Conservation (phyloP, 148 eudicot species). For the Rhododendron simsii region DNA sequence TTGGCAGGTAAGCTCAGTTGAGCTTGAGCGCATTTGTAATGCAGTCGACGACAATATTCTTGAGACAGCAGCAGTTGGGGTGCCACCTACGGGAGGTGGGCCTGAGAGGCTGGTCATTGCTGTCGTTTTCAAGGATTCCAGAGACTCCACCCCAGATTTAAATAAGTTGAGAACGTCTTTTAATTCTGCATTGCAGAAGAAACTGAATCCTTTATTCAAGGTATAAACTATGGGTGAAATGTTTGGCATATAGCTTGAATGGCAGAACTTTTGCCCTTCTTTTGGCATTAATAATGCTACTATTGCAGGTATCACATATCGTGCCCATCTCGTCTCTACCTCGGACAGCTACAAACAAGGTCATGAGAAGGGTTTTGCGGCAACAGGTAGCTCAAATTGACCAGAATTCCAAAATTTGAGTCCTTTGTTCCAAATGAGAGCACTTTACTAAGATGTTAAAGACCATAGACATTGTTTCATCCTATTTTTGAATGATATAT, state of each 20-base stretch:
- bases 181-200: conserved; percentile 74
- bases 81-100: conserved; percentile 78
- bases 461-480: background rate
- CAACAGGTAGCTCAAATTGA: conserved; percentile 52
- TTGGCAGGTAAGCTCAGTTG: conserved; percentile 84
- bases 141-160: conserved; percentile 28
- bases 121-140: conserved; percentile 58
- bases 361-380: conserved; percentile 89
- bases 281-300: background rate
- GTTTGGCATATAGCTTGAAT: background rate
- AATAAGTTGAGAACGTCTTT: conserved; percentile 47
- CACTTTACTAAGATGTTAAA: background rate
- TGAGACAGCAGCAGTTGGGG: conserved; percentile 93
- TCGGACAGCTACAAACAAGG: conserved; percentile 91
- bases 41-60: conserved; percentile 48
- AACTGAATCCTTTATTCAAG: conserved; percentile 84
- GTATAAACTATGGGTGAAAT: conserved; percentile 20
- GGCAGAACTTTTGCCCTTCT: background rate
- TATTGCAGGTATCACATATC: conserved; percentile 58
- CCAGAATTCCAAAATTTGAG: conserved; percentile 41
- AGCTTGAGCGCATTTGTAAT: conserved; percentile 87
- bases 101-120: conserved; percentile 82
- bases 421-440: background rate
- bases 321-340: conserved; percentile 64
- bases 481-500: background rate